A percentile compares a stretch with the other conserved stretches of the same genome.
phyloP scores from a whole-genome alignment of 2,329 filamentous ascomycete species.

The Pseudogymnoascus sp. region DNA sequence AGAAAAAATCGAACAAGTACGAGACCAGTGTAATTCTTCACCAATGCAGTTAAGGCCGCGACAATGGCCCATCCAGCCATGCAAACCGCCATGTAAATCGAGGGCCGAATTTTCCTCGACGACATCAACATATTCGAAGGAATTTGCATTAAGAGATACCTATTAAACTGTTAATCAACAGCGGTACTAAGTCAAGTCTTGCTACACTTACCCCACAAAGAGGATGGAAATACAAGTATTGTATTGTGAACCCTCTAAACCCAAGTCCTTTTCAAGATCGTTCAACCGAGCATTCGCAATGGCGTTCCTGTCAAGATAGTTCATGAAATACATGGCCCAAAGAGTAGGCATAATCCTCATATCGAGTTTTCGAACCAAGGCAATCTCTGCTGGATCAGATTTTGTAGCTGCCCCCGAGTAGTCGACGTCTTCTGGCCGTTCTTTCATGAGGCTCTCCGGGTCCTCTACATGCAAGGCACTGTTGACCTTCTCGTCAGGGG shows the following conservation, averaged over 20 bases:
- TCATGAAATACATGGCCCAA: constrained; percentile 35
- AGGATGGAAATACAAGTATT: constrained; percentile 41
- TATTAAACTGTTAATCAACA: constrained; percentile 7
- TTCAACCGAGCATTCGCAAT: constrained; percentile 49
- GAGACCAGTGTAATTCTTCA: constrained; percentile 31
- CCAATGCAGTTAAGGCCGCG: constrained; percentile 29
- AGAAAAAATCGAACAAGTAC: constrained; percentile 32
- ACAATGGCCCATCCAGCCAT: constrained; percentile 37
- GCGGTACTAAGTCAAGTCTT: neutral
- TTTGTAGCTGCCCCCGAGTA: constrained; percentile 27
- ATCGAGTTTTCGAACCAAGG: constrained; percentile 32
- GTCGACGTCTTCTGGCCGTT: constrained; percentile 5
- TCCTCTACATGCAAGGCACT: constrained; percentile 10
- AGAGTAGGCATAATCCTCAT: constrained; percentile 34
- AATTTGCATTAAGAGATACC: constrained; percentile 39
- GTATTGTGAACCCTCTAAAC: constrained; percentile 40
- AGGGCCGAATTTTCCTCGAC: constrained; percentile 28
- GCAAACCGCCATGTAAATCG: constrained; percentile 26
- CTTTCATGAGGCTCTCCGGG: neutral
- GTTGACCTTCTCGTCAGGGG: constrained; percentile 10
- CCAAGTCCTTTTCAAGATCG: constrained; percentile 43
- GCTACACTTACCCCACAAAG: constrained; percentile 37
- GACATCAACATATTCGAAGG: constrained; percentile 40
- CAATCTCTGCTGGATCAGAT: constrained; percentile 29
- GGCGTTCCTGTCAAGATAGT: constrained; percentile 43